Evolutionary conservation across 73 alveolate genomes (phyloP), one percentile per base, ranked within the genome.

Genomic region (Stentor roeselii): DNA sequence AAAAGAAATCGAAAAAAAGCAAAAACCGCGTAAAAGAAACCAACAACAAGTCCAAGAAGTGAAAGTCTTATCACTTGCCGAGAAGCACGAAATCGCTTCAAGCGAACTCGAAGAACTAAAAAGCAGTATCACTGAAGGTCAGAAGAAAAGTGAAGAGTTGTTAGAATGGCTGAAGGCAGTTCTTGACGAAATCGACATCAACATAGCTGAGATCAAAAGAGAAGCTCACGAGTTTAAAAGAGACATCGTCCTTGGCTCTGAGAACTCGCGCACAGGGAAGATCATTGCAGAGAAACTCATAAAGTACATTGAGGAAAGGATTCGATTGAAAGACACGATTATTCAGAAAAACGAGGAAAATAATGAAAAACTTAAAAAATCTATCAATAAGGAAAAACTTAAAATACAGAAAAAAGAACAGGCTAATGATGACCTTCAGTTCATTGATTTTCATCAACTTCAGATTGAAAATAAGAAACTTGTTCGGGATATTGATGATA

Each of bases 391-490:
- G 75, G 97, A 96, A 0, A 96, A 93, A 75, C 90, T 95, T 42
- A 85, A 95, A 86, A 96, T 95, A 59, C 85, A 87, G 87, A 96
- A 96, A 84, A 96, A 96, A 86, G 98, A 95, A 83, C 98, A 95
- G 74, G 94, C 94, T 93, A 97, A 96, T 61, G 98, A 96, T 90
- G 99, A 96, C 83, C 84, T 96, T 61, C 95, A 96, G 86, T 95
- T 96, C 87, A 95, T 95, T 75, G 99, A 96, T 88, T 95, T 95
- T 87, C 98, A 95, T 92, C 91, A 96, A 86, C 88, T 95, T 82
- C 92, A 96, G 89, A 96, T 96, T n/a, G 99, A 95, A 82, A 96
- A 95, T 86, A 96, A 96, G 83, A 96, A 96, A 93, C 95, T 95
- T 86, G 98, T 95, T 4, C 94, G 93, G 85, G 98, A 92, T 84